These are phyloP conservation scores for Papiliotrema fonsecae DNA, from an alignment of 1,284 basidiomycete genomes.

Conservation along the genomic window DNA sequence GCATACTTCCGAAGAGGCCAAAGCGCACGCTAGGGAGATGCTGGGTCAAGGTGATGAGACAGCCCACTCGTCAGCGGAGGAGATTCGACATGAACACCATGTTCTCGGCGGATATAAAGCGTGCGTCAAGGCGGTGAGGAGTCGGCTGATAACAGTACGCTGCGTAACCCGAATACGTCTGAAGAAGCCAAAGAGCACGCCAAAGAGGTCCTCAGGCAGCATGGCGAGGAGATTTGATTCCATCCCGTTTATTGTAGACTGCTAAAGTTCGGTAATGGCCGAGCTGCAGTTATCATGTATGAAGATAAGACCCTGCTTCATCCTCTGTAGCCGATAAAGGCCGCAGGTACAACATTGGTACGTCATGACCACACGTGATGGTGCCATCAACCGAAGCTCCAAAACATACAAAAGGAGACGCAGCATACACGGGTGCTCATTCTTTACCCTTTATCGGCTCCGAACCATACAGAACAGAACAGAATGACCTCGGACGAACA, in stretches of 20 bases:
- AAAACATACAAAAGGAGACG: background rate
- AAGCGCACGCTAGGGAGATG: conserved; percentile 16
- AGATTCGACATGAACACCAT: conserved; percentile 1
- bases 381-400: background rate
- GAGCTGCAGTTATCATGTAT: no score
- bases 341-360: background rate
- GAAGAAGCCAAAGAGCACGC: conserved; percentile 25
- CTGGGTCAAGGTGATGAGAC: background rate
- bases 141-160: background rate
- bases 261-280: no score
- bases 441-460: no score
- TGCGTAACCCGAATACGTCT: conserved; percentile 10
- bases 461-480: no score
- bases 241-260: no score
- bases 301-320: no score
- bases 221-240: conserved; percentile 4
- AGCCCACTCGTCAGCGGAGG: no score
- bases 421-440: background rate
- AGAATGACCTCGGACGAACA: background rate
- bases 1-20: conserved; percentile 19
- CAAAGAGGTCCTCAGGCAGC: conserved; percentile 1
- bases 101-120: conserved; percentile 1
- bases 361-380: background rate
- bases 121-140: background rate
- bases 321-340: no score